These are phyloP conservation scores for Trichoderma sp. DNA, from an alignment of 2,329 filamentous ascomycete genomes.

Conservation along the genomic window DNA sequence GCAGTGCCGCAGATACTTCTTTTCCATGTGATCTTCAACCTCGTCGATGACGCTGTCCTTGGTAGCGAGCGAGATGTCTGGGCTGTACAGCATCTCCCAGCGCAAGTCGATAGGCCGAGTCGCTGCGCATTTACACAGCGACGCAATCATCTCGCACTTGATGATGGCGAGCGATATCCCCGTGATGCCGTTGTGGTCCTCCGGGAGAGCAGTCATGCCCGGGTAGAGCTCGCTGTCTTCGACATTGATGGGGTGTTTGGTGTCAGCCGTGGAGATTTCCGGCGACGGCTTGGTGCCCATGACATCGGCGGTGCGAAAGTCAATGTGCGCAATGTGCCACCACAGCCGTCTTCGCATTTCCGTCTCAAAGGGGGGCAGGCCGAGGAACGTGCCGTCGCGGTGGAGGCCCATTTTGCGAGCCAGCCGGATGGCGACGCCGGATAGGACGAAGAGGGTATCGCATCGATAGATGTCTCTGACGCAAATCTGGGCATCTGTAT, in stretches of 20 bases:
- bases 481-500: not conserved
- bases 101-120: not conserved
- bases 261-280: constrained; percentile 56
- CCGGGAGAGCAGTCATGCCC: constrained; percentile 47
- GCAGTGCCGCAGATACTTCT: constrained; percentile 6
- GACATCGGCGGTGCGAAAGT: constrained; percentile 57
- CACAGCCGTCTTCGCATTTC: constrained; percentile 69
- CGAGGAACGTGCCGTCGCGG: constrained; percentile 3
- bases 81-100: constrained; percentile 8
- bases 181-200: not conserved
- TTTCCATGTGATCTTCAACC: constrained; percentile 4
- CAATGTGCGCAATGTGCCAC: constrained; percentile 64
- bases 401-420: constrained; percentile 18
- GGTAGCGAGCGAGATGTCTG: not conserved
- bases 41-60: constrained; percentile 1
- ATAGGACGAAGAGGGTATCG: constrained; percentile 11
- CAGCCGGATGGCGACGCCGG: constrained; percentile 3
- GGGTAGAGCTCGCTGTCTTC: constrained; percentile 61
- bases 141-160: constrained; percentile 2
- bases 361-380: constrained; percentile 56
- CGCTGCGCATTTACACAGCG: not conserved
- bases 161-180: not conserved
- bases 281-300: constrained; percentile 58
- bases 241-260: constrained; percentile 57
- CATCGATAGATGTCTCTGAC: constrained; percentile 1